Conservation (phyloP, 306 rosid genomes). For the Rosa multiflora region DNA sequence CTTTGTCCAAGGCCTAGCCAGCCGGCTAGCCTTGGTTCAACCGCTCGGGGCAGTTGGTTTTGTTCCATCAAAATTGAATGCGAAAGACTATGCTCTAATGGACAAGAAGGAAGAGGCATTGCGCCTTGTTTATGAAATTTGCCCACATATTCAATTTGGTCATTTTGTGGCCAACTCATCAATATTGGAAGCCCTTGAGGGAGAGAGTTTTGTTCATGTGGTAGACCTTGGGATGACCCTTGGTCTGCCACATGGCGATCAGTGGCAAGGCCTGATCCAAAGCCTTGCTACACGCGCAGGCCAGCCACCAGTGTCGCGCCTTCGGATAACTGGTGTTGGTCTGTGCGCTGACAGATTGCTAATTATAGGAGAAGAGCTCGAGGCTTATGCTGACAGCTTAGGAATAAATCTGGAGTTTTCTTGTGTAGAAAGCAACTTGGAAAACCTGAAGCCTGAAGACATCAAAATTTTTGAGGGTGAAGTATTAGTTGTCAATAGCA, state of each 20-base stretch:
- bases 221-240: conserved; percentile 80
- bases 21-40: conserved; percentile 53
- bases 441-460: conserved; percentile 50
- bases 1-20: conserved; percentile 70
- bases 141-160: conserved; percentile 83
- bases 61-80: conserved; percentile 37
- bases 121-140: conserved; percentile 61
- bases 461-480: conserved; percentile 52
- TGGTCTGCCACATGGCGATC: conserved; percentile 69
- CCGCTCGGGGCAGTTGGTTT: conserved; percentile 49
- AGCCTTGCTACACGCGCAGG: conserved; percentile 37
- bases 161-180: conserved; percentile 71
- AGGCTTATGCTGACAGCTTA: conserved; percentile 39
- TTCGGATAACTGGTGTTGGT: conserved; percentile 64
- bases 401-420: conserved; percentile 56
- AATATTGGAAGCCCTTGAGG: conserved; percentile 98
- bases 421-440: conserved; percentile 57
- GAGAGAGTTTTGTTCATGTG: conserved; percentile 77
- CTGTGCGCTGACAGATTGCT: conserved; percentile 42
- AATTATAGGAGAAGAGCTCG: conserved; percentile 59
- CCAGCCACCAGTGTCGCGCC: conserved; percentile 28
- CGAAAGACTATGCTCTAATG: conserved; percentile 43
- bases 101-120: conserved; percentile 72
- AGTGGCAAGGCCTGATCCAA: conserved; percentile 64
- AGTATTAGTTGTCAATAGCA: conserved; percentile 68